These are phyloP conservation scores for Bonnemaisonia californica DNA, from an alignment of 31 red algal species.

Conservation along the genomic window DNA sequence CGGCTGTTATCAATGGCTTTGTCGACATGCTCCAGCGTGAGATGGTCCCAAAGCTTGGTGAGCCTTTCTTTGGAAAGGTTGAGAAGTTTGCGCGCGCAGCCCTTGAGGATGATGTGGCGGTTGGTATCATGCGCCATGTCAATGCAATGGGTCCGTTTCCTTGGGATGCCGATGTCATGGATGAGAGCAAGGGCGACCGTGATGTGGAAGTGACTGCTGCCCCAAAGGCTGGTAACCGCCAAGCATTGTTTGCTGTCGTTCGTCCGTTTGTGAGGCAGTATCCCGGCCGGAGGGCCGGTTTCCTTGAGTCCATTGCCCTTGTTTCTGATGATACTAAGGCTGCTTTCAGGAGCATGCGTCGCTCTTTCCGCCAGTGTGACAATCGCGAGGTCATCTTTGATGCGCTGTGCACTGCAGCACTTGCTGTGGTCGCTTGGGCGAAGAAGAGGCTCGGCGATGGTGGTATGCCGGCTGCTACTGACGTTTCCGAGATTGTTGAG, in stretches of 20 bases:
- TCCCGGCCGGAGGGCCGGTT: background rate
- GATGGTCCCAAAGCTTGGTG: background rate
- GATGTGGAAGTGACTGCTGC: background rate
- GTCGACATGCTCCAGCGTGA: background rate
- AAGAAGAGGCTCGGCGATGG: background rate
- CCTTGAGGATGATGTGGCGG: background rate
- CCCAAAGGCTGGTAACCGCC: background rate
- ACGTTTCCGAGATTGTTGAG: background rate
- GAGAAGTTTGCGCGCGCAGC: background rate
- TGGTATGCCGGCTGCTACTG: background rate
- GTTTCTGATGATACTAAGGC: background rate
- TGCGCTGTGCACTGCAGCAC: background rate
- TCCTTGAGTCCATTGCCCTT: background rate
- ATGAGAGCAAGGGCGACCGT: background rate
- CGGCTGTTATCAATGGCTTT: background rate
- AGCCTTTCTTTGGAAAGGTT: background rate
- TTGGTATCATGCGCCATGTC: background rate
- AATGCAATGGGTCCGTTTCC: background rate
- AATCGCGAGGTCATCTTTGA: background rate
- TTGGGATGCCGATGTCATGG: background rate
- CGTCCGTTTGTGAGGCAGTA: background rate
- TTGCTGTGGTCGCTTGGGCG: background rate
- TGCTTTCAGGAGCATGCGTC: background rate
- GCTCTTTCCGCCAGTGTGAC: background rate
- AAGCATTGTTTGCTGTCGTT: background rate